Conservation (phyloP, 495 filamentous ascomycete genomes). For the Poronia punctata region DNA sequence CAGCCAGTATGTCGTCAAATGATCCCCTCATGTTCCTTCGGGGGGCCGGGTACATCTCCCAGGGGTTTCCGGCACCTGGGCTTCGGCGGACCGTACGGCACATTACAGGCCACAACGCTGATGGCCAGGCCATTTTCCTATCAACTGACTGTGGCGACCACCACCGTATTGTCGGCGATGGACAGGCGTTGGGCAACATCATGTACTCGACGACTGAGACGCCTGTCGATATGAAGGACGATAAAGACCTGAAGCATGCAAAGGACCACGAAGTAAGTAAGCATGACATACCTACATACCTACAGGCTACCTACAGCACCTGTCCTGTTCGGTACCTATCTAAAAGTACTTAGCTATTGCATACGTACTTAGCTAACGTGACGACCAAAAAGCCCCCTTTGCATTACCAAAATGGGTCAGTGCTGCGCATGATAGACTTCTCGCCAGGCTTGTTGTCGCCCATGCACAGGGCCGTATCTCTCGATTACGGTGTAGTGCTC, state of each 20-base stretch:
- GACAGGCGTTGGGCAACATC: constrained; percentile 21
- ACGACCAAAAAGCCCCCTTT: neutral
- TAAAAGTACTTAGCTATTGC: too few relatives aligned
- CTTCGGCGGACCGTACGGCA: constrained; percentile 15
- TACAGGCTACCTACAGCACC: too few relatives aligned
- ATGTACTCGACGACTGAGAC: constrained; percentile 48
- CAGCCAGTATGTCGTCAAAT: too few relatives aligned
- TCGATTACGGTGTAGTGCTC: constrained; percentile 63
- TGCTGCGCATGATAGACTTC: neutral
- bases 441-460: constrained; percentile 30
- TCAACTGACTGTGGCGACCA: constrained; percentile 7
- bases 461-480: constrained; percentile 57
- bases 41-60: constrained; percentile 1
- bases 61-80: constrained; percentile 11
- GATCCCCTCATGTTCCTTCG: too few relatives aligned
- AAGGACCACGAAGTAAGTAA: constrained; percentile 15
- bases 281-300: too few relatives aligned
- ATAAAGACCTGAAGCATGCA: constrained; percentile 32
- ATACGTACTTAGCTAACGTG: too few relatives aligned
- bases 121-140: constrained; percentile 31
- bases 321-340: too few relatives aligned
- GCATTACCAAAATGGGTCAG: neutral
- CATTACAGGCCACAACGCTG: constrained; percentile 33
- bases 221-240: constrained; percentile 30
- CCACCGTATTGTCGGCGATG: constrained; percentile 17